phyloP scores from a whole-genome alignment of 1,284 basidiomycete genomes.

The Trichosporon sp. region DNA sequence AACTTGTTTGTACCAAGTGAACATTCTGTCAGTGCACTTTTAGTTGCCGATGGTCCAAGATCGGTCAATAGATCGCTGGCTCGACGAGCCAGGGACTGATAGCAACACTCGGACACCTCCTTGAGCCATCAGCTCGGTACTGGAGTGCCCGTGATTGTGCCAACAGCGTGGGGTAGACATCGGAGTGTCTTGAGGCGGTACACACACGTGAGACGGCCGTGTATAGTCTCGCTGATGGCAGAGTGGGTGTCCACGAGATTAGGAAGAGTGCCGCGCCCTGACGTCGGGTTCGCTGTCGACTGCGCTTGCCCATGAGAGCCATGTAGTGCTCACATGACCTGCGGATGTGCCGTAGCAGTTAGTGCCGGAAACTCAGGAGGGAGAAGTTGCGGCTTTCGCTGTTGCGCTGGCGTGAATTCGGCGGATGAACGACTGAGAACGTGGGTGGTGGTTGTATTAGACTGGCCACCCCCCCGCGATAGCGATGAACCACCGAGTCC shows the following conservation, averaged over 20 bases:
- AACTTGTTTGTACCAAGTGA: no score
- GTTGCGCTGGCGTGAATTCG: background rate
- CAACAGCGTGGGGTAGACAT: no score
- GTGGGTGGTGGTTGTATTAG: background rate
- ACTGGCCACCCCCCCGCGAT: background rate
- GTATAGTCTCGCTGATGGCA: no score
- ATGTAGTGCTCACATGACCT: background rate
- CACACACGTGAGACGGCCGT: no score
- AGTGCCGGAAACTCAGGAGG: background rate
- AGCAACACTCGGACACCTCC: no score
- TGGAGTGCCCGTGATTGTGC: no score
- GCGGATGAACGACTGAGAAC: background rate
- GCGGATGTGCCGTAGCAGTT: background rate
- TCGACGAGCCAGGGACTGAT: background rate
- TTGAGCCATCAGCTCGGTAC: no score
- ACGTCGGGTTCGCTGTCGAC: background rate
- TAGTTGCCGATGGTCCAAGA: background rate
- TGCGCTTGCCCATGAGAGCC: background rate
- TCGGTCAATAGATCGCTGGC: background rate
- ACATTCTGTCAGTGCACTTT: background rate
- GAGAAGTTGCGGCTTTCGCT: background rate
- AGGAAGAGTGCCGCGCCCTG: no score
- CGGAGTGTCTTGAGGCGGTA: no score
- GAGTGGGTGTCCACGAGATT: no score
- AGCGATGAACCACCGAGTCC: no score